Conservation (phyloP, 495 filamentous ascomycete species). For the Tuber aestivum region DNA sequence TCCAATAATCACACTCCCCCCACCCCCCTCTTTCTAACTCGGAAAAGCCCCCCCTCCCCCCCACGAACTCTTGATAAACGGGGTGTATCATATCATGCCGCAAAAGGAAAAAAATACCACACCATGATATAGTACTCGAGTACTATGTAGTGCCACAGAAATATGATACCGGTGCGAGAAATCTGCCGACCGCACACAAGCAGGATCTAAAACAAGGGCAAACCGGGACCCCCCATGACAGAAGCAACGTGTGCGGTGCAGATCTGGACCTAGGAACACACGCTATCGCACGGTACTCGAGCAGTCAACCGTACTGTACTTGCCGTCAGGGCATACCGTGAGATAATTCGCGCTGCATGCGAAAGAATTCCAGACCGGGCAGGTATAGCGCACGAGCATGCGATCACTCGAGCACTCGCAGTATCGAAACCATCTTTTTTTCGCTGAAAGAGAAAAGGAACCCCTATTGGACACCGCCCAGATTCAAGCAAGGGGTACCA, state of each 20-base stretch:
- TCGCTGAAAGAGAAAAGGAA: too few relatives aligned
- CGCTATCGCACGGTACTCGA: background rate
- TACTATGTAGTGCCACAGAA: background rate
- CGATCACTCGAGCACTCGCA: too few relatives aligned
- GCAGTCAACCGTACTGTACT: background rate
- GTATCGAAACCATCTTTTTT: too few relatives aligned
- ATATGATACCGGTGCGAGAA: too few relatives aligned
- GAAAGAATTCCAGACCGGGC: background rate
- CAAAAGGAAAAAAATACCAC: background rate
- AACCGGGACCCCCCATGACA: background rate
- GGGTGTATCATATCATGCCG: background rate
- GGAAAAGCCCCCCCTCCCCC: too few relatives aligned
- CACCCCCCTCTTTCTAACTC: background rate
- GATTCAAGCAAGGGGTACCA: too few relatives aligned
- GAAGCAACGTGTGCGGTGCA: background rate
- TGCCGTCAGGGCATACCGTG: background rate
- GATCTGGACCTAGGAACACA: background rate
- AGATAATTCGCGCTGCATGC: background rate
- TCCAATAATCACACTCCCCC: background rate
- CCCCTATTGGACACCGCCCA: too few relatives aligned
- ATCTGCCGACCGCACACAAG: background rate
- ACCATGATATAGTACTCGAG: too few relatives aligned
- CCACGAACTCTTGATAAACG: background rate
- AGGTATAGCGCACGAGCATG: too few relatives aligned
- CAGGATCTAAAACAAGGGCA: background rate